Base-by-base conservation (phyloP, 1,284 basidiomycete genomes). In the Mycosarcoma mackinlayi region DNA sequence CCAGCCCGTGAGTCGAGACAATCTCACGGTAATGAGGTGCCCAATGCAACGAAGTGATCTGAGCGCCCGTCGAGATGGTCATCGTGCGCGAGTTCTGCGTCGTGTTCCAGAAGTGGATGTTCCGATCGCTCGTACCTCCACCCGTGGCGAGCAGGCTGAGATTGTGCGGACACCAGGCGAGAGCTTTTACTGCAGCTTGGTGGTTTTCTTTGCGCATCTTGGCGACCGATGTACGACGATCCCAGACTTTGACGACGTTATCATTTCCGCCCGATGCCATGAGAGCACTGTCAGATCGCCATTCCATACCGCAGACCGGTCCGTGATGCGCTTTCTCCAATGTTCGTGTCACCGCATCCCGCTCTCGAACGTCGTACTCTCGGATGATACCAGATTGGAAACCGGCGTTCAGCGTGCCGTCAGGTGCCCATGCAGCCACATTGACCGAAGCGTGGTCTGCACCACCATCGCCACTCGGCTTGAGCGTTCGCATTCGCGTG, bases 81-180 rank as follows among this genome's bases (percentile, higher is more conserved):
- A 78, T 74, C 30, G 73, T 72, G 13, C 79, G 73, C 24, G 80
- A 73, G 62, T 74, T 74, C 23, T 77, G 71, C 21, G 79, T 79
- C 37, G 79, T 79, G 58, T 82, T 82, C 93, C 94, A 96, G 65
- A 96, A 87, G 81, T 98, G 92, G 75, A 98, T 92, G 23, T 90
- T 92, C 35, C 93, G 92, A 81, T 98, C 95, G 65, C 91, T 91
- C 0, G 93, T 94, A 0, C 96, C 96, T 1, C 96, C 96, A 0
- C 96, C 96, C 0, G 91, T 90, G 0, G 95, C 95, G 44, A 98
- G 88, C 8, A 98, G 86, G 9, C 91, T 91, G 0, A 91, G 88
- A 84, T 95, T 92, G 94, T 95, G 98, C 0, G 95, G 93, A 73
- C 93, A 97, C 93, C 96, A 99, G 0, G 93, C 92, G 41, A 99